Base-by-base conservation (phyloP, 306 rosid species). In the Ziziphus jujuba region DNA sequence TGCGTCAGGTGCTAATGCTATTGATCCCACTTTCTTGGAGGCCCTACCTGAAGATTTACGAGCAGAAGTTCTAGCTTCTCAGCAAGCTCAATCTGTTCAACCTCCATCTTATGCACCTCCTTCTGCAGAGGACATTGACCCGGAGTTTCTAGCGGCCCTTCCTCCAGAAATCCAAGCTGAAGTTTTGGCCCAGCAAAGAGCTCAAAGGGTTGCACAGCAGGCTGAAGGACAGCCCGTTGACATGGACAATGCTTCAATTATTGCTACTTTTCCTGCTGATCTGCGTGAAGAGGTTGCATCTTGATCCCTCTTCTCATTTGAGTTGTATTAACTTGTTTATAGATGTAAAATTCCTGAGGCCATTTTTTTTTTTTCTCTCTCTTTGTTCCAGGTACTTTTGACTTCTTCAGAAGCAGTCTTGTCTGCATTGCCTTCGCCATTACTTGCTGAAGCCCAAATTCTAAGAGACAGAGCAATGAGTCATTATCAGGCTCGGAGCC, bases 161-260 rank as follows among this genome's bases (percentile, higher is more conserved):
- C 99, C 99, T 68, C 99, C 89, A 47, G 97, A 88, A 72, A 90
- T 95, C 66, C 99, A 91, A 75, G 96, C 91, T 61, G 99, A 95
- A 81, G 97, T 95, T 71, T 83, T 95, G 87, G 95, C 91, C 71
- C 99, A 95, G 75, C 99, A 95, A 77, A 85, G 95, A 74, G 96
- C 95, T 58, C 99, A 95, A 73, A 87, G 97, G 81, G 87, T 85
- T 74, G 85, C 88, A 56, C 99, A 84, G 40, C 96, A 82, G 84
- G 96, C 95, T 59, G 99, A 95, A 82, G 99, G 99, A 81, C 99
- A 87, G 59, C 97, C 97, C 5, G 97, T 95, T 77, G 99, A 95
- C 73, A 90, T 95, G 99, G 97, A 95, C 65, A 95, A 90, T 73
- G 97, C 96, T 66, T 95, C 99, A 1, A 91, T 95, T 66, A 95